Evolutionary conservation across 1,284 basidiomycete species (phyloP), one percentile per base, ranked within the genome.

Genomic region (Pterulicium gracile): DNA sequence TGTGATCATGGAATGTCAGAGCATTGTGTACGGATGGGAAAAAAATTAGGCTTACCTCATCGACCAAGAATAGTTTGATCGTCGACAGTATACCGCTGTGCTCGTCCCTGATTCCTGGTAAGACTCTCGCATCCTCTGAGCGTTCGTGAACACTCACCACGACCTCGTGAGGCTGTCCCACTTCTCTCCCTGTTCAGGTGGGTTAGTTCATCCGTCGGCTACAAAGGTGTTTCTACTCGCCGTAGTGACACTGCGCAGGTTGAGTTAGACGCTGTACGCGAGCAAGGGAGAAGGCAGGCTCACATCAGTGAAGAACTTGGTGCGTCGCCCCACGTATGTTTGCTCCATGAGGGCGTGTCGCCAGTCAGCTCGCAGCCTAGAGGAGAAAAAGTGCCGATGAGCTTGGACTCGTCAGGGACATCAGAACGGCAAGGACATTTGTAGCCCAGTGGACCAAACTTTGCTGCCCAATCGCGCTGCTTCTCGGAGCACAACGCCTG

Each of bases 121-220:
- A 45, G 52, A 18, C 48, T 46, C 21, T 15, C 21, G 34, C 35
- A 47, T 35, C 12, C 24, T 43, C 17, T 41, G 43, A 2, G 27
- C 43, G 24, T 18, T 14, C 12, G 20, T 44, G 15, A 36, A 13
- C 17, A 52, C 61, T 46, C 52, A 81, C 85, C 86, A 88, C 56
- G 82, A 82, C 22, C 92, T 73, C 1, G 92, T 95, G 43, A 96
- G 65, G 36, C 88, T 87, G 54, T 96, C 93, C 86, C 89, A 93
- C 63, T 97, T 97, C 63, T 97, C 95, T 0, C 89, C 90, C 81
- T 94, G 51, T 34, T 41, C 10, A 17, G 39, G 36, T 40, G 19
- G 34, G 15, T 47, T 24, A 15, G 50, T 2, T 45, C 51, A 44
- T 55, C 43, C 51, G 39, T 45, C 40, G 27, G 41, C 49, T 32